Evolutionary conservation across 441 rosid species (phyloP).

Genomic region (Syzygium syzygioides): DNA sequence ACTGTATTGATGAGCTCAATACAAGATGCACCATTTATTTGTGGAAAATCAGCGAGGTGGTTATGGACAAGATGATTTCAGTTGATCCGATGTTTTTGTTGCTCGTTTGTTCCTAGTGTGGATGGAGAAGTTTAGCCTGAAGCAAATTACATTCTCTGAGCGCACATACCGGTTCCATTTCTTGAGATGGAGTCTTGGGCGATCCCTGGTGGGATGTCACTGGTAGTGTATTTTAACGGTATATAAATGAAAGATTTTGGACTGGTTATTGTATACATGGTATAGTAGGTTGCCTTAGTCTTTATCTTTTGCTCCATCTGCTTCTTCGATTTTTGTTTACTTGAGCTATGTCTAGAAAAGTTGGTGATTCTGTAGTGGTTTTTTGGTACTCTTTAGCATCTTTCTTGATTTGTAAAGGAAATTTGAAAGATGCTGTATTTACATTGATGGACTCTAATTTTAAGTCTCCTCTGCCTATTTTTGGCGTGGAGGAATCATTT

Average conservation of each 20-base stretch:
- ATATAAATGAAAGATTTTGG: neutral
- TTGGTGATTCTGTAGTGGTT: neutral
- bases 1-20: neutral
- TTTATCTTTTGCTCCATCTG: neutral
- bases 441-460: neutral
- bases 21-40: neutral
- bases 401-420: neutral
- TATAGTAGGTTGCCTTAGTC: neutral
- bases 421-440: neutral
- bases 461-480: neutral
- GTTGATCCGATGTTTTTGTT: neutral
- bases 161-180: neutral
- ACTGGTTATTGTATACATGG: neutral
- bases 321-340: neutral
- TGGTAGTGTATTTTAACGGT: neutral
- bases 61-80: neutral
- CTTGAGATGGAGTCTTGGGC: neutral
- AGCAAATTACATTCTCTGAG: neutral
- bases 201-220: neutral
- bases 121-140: neutral
- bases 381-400: neutral
- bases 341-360: neutral
- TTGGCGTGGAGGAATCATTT: neutral
- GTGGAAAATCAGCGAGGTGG: neutral
- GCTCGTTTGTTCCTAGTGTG: neutral